Conservation (phyloP, 768 basidiomycete species). For the Mycena capillaripes region DNA sequence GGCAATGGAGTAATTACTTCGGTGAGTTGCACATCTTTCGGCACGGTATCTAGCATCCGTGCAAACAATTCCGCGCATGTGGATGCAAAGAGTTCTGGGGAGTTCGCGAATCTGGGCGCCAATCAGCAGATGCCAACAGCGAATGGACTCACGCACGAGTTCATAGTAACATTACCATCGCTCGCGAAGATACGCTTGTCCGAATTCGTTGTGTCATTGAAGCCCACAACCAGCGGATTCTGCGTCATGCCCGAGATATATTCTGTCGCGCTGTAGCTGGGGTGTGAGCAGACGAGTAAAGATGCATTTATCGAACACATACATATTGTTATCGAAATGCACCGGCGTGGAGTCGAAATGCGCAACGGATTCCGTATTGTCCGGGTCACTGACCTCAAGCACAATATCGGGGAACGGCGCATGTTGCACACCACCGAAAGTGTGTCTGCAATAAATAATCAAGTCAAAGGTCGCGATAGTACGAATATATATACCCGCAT, state of each 20-base stretch:
- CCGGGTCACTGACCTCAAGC: background rate
- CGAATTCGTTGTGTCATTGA: conserved; percentile 10
- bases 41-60: conserved; percentile 22
- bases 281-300: too few relatives aligned
- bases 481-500: background rate
- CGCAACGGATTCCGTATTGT: background rate
- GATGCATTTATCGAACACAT: background rate
- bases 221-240: conserved; percentile 9
- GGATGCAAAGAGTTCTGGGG: conserved; percentile 1
- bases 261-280: conserved; percentile 22
- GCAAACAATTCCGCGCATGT: conserved; percentile 5
- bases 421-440: conserved; percentile 15
- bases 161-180: conserved; percentile 21
- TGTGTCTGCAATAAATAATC: background rate
- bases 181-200: conserved; percentile 7
- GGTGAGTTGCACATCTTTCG: conserved; percentile 2
- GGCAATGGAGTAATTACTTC: conserved; percentile 15
- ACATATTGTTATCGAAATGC: conserved; percentile 22
- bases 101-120: background rate
- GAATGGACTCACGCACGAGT: background rate
- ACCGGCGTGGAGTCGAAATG: conserved; percentile 17
- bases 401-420: conserved; percentile 5
- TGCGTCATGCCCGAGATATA: conserved; percentile 7
- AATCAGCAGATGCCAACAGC: background rate
- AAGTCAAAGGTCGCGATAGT: too few relatives aligned